Evolutionary conservation across 768 basidiomycete genomes (phyloP).

Genomic region (Tulasnella sp.): DNA sequence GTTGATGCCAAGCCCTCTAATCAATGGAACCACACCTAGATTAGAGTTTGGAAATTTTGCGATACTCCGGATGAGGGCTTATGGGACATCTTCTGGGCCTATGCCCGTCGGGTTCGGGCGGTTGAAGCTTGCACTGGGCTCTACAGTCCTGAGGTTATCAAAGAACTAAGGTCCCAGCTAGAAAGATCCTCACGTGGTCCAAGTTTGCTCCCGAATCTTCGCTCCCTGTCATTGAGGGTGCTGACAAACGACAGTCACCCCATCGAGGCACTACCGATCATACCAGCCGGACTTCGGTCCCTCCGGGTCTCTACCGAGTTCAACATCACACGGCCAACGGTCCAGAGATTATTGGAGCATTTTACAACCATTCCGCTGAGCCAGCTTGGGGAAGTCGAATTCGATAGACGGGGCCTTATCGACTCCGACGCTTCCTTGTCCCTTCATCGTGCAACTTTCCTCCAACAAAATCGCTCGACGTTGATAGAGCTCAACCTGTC

Average conservation of each 20-base stretch:
- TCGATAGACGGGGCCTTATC: not conserved
- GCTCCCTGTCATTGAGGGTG: not conserved
- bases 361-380: not conserved
- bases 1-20: not conserved
- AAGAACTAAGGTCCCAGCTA: not conserved
- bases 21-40: not conserved
- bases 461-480: not conserved
- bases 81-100: not conserved
- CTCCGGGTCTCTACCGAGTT: not conserved
- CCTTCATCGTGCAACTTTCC: not conserved
- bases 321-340: not conserved
- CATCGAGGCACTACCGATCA: not conserved
- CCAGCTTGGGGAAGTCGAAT: not conserved
- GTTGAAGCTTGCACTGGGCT: not conserved
- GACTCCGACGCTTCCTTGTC: not conserved
- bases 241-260: not conserved
- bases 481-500: not conserved
- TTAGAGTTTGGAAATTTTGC: not conserved
- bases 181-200: not conserved
- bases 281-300: not conserved
- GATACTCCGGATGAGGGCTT: not conserved
- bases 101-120: not conserved
- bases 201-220: not conserved
- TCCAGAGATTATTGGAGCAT: not conserved
- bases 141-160: not conserved